Base-by-base conservation (phyloP, 1,139 yeast species). In the Kodamaea derodonti region DNA sequence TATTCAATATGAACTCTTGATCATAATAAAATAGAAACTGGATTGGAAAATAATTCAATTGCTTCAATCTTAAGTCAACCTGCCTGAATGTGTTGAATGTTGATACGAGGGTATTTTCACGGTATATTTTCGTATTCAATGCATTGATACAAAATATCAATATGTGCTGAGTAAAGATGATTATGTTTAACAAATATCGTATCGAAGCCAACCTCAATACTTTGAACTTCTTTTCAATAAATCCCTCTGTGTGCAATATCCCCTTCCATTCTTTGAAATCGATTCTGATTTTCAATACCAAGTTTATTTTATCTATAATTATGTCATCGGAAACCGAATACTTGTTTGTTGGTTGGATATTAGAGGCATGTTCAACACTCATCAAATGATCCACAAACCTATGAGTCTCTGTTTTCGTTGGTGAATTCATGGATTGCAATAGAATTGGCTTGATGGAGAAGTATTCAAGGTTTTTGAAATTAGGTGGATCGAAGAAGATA, bases 1-100 rank as follows among this genome's bases (percentile, higher is more conserved):
- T 18, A 24, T 51, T 37, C 27, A 53, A 42, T 23, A 57, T 38
- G 7, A 58, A 41, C 10, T 42, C 45, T 32, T 60, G 56, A 40
- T 68, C 66, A 39, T 65, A 64, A 41, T 67, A 69, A 41, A 81
- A 75, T 36, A 80, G 54, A 48, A 85, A 87, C 51, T 90, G 97
- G 1, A 78, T 69, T 0, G 97, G 97, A 51, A 90, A 78, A 48
- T 78, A 82, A 45, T 86, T 77, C 23, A 87, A 56, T 52, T 90
- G 97, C 43, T 80, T 82, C 14, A 86, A 60, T 32, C 97, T 65
- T 29, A 87, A 61, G 50, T 88, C 95, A 1, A 87, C 60, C 54
- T 90, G 97, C 46, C 83, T 80, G 4, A 86, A 79, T 0, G 82
- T 72, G 4, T 84, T 82, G 7, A 88, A 81, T 0, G 70, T 17